Evolutionary conservation across 208 protist species (phyloP).

Genomic region (Crithidia expoeki): DNA sequence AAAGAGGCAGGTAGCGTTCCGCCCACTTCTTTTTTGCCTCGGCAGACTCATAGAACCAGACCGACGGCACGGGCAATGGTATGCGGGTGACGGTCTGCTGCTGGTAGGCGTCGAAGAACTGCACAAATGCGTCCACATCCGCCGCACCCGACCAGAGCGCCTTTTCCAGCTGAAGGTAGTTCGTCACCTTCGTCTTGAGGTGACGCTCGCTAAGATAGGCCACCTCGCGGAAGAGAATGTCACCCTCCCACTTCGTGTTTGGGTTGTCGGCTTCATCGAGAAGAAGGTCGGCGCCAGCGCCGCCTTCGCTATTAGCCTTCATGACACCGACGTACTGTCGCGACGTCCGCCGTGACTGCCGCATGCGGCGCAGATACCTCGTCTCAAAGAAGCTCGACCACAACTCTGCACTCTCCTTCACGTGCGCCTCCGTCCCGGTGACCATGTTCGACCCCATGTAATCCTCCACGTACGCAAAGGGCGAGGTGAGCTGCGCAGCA

Average conservation of each 20-base stretch:
- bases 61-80: conserved; percentile 71
- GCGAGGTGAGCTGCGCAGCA: conserved; percentile 38
- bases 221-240: conserved; percentile 77
- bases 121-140: conserved; percentile 55
- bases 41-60: conserved; percentile 78
- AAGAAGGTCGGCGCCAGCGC: conserved; percentile 37
- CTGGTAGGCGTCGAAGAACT: conserved; percentile 70
- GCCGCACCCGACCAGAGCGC: conserved; percentile 46
- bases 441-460: conserved; percentile 89
- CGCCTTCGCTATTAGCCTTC: conserved; percentile 24
- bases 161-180: conserved; percentile 75
- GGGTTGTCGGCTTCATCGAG: conserved; percentile 85
- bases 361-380: conserved; percentile 50
- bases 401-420: conserved; percentile 66
- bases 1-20: conserved; percentile 68
- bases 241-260: conserved; percentile 77
- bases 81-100: conserved; percentile 75
- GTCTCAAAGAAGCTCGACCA: conserved; percentile 68
- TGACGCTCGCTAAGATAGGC: conserved; percentile 73
- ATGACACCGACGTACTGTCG: conserved; percentile 48
- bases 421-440: conserved; percentile 41
- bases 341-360: conserved; percentile 62
- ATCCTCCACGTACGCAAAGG: conserved; percentile 85
- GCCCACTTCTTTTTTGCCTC: conserved; percentile 75
- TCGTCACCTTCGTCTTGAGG: conserved; percentile 75